Percentiles rank a stretch among this genome's conserved stretches.
Conservation (phyloP, 179 eudicot species). For the Corrigiola litoralis region DNA sequence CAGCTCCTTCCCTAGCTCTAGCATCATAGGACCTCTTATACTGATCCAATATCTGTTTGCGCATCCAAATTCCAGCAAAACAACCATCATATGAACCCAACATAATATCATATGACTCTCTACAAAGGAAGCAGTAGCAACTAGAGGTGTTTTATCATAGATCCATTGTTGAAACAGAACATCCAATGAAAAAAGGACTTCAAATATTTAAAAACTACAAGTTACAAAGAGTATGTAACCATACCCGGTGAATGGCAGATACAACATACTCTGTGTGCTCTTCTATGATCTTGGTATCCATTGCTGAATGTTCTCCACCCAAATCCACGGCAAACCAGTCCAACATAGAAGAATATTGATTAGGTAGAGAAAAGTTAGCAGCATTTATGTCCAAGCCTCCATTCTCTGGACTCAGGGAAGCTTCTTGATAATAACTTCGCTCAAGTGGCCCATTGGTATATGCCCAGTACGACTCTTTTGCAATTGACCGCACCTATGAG, state of each 20-base stretch:
- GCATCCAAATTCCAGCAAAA: conserved; percentile 8
- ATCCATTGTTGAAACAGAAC: neutral
- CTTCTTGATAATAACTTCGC: conserved; percentile 62
- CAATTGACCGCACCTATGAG: conserved; percentile 81
- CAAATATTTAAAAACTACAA: neutral
- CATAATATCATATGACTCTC: neutral
- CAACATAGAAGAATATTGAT: conserved; percentile 60
- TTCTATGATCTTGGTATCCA: conserved; percentile 93
- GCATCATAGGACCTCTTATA: conserved; percentile 79
- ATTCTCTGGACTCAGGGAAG: conserved; percentile 42
- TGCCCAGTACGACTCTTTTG: conserved; percentile 97
- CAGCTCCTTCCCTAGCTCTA: conserved; percentile 66
- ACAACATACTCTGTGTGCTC: conserved; percentile 96
- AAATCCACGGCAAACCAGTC: conserved; percentile 99
- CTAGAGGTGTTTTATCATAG: neutral
- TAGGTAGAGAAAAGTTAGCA: conserved; percentile 45
- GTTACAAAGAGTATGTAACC: conserved; percentile 18
- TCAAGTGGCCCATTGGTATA: conserved; percentile 88
- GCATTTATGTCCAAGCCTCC: conserved; percentile 39
- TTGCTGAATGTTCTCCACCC: conserved; percentile 98
- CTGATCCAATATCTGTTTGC: conserved; percentile 73
- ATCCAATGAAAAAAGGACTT: neutral
- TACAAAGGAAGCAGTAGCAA: neutral
- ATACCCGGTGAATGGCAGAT: conserved; percentile 96
- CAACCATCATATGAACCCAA: conserved; percentile 9